A percentile compares a stretch with the other conserved stretches of the same genome.
Conservation (phyloP, 352 stramenopile genomes). For the Phytophthora rubi region DNA sequence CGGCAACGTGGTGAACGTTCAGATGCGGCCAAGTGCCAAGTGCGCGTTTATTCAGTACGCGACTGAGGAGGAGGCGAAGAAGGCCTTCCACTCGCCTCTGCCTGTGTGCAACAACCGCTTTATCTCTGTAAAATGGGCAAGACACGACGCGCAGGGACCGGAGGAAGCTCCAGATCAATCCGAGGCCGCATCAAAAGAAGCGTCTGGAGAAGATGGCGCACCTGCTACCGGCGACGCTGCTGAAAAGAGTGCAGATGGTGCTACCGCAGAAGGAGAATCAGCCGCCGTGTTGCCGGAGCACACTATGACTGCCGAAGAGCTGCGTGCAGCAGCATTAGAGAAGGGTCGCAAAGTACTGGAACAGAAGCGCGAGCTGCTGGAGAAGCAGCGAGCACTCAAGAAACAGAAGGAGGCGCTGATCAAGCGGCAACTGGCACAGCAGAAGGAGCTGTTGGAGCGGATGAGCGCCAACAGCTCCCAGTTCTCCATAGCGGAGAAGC, state of each 20-base stretch:
- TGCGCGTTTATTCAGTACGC: constrained; percentile 90
- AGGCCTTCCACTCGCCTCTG: constrained; percentile 87
- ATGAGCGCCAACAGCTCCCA: constrained; percentile 81
- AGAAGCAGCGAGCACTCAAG: constrained; percentile 84
- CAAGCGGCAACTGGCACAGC: constrained; percentile 80
- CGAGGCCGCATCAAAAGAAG: constrained; percentile 39
- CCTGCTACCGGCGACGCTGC: constrained; percentile 5
- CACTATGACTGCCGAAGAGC: constrained; percentile 76
- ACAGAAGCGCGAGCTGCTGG: constrained; percentile 86
- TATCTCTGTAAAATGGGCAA: constrained; percentile 89
- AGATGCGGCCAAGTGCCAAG: constrained; percentile 83
- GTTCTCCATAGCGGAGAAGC: constrained; percentile 76
- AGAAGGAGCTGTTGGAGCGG: constrained; percentile 82
- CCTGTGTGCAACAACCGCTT: constrained; percentile 92
- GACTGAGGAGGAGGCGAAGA: constrained; percentile 82
- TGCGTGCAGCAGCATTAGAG: constrained; percentile 75
- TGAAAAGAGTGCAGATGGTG: constrained; percentile 27
- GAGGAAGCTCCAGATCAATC: constrained; percentile 58
- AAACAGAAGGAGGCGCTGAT: constrained; percentile 87
- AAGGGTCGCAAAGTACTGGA: constrained; percentile 84
- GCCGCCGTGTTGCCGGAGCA: constrained; percentile 41
- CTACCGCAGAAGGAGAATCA: constrained; percentile 23
- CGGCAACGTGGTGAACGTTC: constrained; percentile 89
- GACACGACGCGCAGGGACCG: constrained; percentile 76
- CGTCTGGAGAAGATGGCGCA: constrained; percentile 27